Conservation (phyloP, 495 filamentous ascomycete species). For the Hypoxylon trugodes region DNA sequence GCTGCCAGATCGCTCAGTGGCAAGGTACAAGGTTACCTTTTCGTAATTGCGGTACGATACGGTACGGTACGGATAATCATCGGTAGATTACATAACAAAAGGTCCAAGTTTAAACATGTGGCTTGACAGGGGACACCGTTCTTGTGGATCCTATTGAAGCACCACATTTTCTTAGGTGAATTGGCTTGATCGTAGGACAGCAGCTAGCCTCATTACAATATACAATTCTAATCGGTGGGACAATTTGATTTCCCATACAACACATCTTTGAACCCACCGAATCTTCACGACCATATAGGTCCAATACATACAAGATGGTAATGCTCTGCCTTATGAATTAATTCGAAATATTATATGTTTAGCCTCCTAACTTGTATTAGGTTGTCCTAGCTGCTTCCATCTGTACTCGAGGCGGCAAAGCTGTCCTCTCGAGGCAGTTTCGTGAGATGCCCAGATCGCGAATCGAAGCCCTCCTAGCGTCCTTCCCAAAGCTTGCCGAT, state of each 20-base stretch:
- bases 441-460: constrained; percentile 94
- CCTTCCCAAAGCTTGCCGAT: constrained; percentile 96
- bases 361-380: constrained; percentile 55
- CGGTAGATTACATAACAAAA: neutral
- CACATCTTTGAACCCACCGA: neutral
- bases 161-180: constrained; percentile 35
- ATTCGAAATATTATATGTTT: no score
- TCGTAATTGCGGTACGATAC: no score
- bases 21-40: neutral
- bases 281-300: neutral
- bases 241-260: neutral
- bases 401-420: constrained; percentile 97
- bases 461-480: constrained; percentile 94
- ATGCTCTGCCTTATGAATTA: no score
- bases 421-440: constrained; percentile 95
- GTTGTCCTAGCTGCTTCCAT: constrained; percentile 99
- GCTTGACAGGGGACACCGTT: constrained; percentile 45
- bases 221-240: constrained; percentile 14
- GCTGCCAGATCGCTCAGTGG: neutral
- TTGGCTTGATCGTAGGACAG: constrained; percentile 35
- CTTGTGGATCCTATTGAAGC: constrained; percentile 6
- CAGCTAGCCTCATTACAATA: constrained; percentile 25
- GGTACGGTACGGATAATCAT: constrained; percentile 20
- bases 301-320: constrained; percentile 37
- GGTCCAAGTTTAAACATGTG: constrained; percentile 19